These are phyloP conservation scores for Venturia carpophila DNA, from an alignment of 2,329 filamentous ascomycete species.

Conservation along the genomic window DNA sequence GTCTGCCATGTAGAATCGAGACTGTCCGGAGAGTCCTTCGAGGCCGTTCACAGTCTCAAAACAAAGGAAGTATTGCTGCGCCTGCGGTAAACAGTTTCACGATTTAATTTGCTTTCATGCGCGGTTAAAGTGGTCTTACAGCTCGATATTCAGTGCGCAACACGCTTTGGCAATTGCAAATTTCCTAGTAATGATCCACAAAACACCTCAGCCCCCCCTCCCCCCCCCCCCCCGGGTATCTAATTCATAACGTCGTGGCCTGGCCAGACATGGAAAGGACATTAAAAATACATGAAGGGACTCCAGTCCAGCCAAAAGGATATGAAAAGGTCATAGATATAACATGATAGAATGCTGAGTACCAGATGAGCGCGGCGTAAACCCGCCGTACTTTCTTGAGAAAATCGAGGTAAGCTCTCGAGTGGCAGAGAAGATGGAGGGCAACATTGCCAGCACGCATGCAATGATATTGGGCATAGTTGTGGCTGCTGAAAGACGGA, in stretches of 20 bases:
- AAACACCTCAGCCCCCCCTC: too few species aligned
- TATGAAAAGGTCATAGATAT: slow-evolving; percentile 3
- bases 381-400: not conserved
- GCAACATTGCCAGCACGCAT: not conserved
- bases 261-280: not conserved
- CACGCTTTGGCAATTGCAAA: not conserved
- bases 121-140: too few species aligned
- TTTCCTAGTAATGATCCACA: not conserved
- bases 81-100: too few species aligned
- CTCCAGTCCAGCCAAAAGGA: not conserved
- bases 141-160: too few species aligned
- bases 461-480: not conserved
- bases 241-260: not conserved
- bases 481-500: not conserved
- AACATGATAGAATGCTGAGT: not conserved
- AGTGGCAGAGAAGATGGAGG: not conserved
- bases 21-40: not conserved
- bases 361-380: not conserved
- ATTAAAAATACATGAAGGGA: not conserved
- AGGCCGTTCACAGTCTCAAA: too few species aligned
- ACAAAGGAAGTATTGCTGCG: too few species aligned
- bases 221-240: slow-evolving; percentile 12
- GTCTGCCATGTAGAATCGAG: not conserved
- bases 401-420: not conserved
- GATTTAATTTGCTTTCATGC: too few species aligned